Evolutionary conservation across 331 rosid species (phyloP).

Genomic region (Dryas integrifolia): DNA sequence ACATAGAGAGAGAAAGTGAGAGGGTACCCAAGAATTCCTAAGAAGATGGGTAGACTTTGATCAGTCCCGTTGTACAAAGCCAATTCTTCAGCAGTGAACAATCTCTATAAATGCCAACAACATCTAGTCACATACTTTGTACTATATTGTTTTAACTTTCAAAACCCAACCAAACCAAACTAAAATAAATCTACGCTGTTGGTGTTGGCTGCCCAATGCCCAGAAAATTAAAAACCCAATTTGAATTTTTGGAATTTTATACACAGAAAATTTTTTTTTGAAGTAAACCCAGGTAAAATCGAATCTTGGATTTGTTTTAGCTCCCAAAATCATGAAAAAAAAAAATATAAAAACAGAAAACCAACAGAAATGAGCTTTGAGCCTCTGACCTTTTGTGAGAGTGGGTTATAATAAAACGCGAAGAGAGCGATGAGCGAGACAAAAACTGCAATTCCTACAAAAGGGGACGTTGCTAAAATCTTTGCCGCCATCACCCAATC

Average conservation of each 20-base stretch:
- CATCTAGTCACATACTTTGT: not conserved
- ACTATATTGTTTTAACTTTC: not conserved
- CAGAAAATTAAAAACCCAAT: not conserved
- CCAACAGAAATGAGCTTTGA: not conserved
- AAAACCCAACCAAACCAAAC: not conserved
- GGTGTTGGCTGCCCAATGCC: not conserved
- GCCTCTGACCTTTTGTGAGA: constrained; percentile 38
- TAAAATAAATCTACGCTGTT: not conserved
- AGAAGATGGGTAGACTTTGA: constrained; percentile 54
- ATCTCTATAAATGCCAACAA: constrained; percentile 45
- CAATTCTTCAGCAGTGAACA: constrained; percentile 67
- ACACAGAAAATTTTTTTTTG: not conserved
- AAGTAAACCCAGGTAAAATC: not conserved
- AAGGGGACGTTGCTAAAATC: constrained; percentile 38
- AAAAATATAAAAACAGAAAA: not conserved
- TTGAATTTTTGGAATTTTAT: not conserved
- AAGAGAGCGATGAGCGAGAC: constrained; percentile 39
- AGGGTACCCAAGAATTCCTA: constrained; percentile 89
- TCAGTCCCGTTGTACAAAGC: constrained; percentile 83
- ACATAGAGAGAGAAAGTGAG: constrained; percentile 2
- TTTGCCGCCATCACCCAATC: constrained; percentile 34
- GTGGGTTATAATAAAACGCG: constrained; percentile 39
- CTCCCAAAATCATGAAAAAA: not conserved
- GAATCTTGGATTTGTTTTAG: not conserved
- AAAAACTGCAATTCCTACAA: constrained; percentile 39